Percentiles rank a stretch among this genome's conserved stretches.
Conservation (phyloP, 2,329 filamentous ascomycete species). For the Epichloe glyceriae region DNA sequence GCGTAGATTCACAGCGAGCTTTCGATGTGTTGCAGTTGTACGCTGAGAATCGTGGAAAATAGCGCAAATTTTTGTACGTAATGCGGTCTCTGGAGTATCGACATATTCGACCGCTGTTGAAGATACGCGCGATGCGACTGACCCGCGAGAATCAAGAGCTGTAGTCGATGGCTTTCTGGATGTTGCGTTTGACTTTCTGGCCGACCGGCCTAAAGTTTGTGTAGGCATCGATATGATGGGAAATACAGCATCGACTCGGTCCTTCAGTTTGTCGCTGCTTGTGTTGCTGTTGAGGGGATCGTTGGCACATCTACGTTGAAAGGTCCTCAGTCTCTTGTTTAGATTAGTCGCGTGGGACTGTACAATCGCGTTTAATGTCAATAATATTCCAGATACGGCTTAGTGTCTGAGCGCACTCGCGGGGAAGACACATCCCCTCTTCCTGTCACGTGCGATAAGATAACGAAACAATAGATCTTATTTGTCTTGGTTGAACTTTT, state of each 20-base stretch:
- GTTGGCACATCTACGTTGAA: neutral
- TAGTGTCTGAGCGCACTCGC: slow-evolving; percentile 10
- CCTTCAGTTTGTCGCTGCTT: neutral
- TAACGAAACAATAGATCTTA: slow-evolving; percentile 1
- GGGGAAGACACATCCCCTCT: neutral
- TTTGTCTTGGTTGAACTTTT: neutral
- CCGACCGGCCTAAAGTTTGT: slow-evolving; percentile 32
- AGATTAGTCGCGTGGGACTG: slow-evolving; percentile 12
- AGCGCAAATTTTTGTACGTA: slow-evolving; percentile 61
- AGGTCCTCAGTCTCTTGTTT: slow-evolving; percentile 13
- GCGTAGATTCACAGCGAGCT: slow-evolving; percentile 73
- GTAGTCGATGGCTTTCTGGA: slow-evolving; percentile 27
- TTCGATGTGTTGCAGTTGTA: slow-evolving; percentile 80
- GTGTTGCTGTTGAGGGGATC: neutral
- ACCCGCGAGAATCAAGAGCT: slow-evolving; percentile 27
- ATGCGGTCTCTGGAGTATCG: slow-evolving; percentile 55
- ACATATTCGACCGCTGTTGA: slow-evolving; percentile 58
- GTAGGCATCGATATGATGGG: slow-evolving; percentile 31
- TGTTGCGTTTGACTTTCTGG: slow-evolving; percentile 29
- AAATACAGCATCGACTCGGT: neutral
- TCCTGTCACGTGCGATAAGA: slow-evolving; percentile 24
- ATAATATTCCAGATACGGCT: slow-evolving; percentile 19
- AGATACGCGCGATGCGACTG: slow-evolving; percentile 34
- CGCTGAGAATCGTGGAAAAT: slow-evolving; percentile 75
- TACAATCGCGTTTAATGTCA: slow-evolving; percentile 15